These are phyloP conservation scores for Trichoderma citrinoviride DNA, from an alignment of 2,329 filamentous ascomycete species.

Conservation along the genomic window DNA sequence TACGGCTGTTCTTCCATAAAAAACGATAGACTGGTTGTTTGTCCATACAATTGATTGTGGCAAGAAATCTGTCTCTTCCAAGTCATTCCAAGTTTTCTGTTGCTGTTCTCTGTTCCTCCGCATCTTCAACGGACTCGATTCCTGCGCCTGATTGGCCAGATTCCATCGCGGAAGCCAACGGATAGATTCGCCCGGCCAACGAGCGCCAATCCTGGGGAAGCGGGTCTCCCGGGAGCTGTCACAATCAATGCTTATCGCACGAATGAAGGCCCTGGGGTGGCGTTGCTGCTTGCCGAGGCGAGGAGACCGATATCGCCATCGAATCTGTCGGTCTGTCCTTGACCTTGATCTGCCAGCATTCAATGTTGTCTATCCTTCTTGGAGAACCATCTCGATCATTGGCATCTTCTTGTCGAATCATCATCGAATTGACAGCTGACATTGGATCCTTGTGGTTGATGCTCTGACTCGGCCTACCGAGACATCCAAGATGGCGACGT, in stretches of 20 bases:
- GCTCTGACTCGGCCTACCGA: too few species aligned
- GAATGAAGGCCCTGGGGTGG: not conserved
- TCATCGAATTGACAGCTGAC: not conserved
- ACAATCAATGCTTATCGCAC: not conserved
- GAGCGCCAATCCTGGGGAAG: constrained; percentile 10
- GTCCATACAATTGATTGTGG: too few species aligned
- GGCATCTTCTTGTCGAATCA: too few species aligned
- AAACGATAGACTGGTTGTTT: too few species aligned
- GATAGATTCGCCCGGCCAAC: not conserved
- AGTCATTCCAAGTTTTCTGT: too few species aligned
- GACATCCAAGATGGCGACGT: not conserved
- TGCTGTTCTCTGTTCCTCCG: too few species aligned
- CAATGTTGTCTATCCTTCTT: not conserved
- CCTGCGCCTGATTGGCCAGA: not conserved
- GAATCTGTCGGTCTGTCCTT: not conserved
- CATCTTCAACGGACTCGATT: not conserved
- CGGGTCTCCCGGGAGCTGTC: not conserved
- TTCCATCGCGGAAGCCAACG: not conserved
- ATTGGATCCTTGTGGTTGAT: not conserved
- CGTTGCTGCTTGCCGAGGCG: not conserved
- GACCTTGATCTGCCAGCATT: not conserved
- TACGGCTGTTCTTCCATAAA: too few species aligned
- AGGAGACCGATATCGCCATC: not conserved
- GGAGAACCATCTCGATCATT: not conserved
- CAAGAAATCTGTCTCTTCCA: too few species aligned